Evolutionary conservation across 148 eudicot species (phyloP), one percentile per base, ranked within the genome.

Genomic region (Vaccinium myrtillus): DNA sequence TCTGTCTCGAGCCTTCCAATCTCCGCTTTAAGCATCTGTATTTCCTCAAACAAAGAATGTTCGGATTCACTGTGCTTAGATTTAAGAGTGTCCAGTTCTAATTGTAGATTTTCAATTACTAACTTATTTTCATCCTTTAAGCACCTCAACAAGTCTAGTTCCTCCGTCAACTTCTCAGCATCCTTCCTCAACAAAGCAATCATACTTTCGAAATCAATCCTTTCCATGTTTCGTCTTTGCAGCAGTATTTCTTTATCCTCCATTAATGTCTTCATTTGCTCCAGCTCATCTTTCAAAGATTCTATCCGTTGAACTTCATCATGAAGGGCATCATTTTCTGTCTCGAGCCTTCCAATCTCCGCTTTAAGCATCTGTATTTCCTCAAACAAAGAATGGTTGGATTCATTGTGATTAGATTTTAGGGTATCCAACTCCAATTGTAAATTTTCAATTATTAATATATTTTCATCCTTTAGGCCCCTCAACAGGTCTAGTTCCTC

Each of bases 81-180:
- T 86, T 87, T 91, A 50, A 95, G 87, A 48, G 82, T 51, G 43
- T 90, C 92, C 53, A 93, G 77, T 86, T 97, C 93, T 30, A 70
- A 83, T 82, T 91, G 90, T 85, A 94, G 86, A 59, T 83, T 86
- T 83, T 32, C 75, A 79, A 88, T 86, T 19, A 78, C 69, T 15
- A 86, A 81, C 30, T 94, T 94, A 74, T 92, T 90, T 83, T 91
- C 94, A 81, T 88, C 87, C 84, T 84, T 86, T 55, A 88, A 83
- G 84, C 81, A 71, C 85, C 87, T 91, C 87, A 91, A 81, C 12
- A 48, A 61, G 71, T 87, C 86, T 46, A 91, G 75, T 83, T 94
- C 95, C 89, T 88, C 90, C 39, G 48, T 79, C 43, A 88, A 88
- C 74, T 85, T 87, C 77, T 87, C 91, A 10, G 88, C 89, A 75